Percentiles rank a stretch among this genome's conserved stretches.
Evolutionary conservation across 2,329 filamentous ascomycete genomes (phyloP).

Genomic region (Aspergillus japonicus): DNA sequence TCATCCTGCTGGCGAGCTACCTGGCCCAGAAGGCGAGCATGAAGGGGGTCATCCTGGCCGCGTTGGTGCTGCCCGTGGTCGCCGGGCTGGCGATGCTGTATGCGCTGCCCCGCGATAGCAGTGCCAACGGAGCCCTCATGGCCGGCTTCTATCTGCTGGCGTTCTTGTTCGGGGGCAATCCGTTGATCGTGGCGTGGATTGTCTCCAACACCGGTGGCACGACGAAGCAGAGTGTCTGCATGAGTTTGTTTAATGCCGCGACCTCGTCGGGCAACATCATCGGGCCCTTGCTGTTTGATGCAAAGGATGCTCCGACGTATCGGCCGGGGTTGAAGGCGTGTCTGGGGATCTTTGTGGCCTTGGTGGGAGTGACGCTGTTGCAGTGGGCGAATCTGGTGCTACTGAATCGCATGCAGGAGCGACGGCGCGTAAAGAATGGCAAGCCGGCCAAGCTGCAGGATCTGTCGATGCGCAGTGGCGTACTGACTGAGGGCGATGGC

Average conservation of each 20-base stretch:
- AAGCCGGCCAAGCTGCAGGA: constrained; percentile 62
- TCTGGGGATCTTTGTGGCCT: constrained; percentile 44
- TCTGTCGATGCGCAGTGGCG: constrained; percentile 56
- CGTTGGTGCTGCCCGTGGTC: constrained; percentile 60
- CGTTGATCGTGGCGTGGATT: constrained; percentile 67
- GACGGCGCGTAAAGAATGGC: constrained; percentile 56
- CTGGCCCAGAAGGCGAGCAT: constrained; percentile 56
- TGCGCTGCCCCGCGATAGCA: constrained; percentile 46
- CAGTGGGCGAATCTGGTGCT: constrained; percentile 57
- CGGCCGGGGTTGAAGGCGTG: constrained; percentile 57
- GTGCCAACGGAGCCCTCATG: constrained; percentile 52
- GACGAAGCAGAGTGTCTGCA: constrained; percentile 65
- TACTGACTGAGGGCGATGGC: constrained; percentile 15
- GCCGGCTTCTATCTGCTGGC: constrained; percentile 65
- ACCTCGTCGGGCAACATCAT: constrained; percentile 65
- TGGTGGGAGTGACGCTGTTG: constrained; percentile 54
- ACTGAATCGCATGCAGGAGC: constrained; percentile 55
- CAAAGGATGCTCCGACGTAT: constrained; percentile 59
- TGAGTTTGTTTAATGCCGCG: constrained; percentile 64
- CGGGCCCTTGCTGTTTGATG: constrained; percentile 62
- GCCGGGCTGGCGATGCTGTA: constrained; percentile 58
- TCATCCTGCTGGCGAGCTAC: constrained; percentile 60
- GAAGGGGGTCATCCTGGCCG: constrained; percentile 57
- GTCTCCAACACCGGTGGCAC: constrained; percentile 67
- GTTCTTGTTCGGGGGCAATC: constrained; percentile 66